Evolutionary conservation across 352 stramenopile genomes (phyloP).

Genomic region (Phytophthora quininea): DNA sequence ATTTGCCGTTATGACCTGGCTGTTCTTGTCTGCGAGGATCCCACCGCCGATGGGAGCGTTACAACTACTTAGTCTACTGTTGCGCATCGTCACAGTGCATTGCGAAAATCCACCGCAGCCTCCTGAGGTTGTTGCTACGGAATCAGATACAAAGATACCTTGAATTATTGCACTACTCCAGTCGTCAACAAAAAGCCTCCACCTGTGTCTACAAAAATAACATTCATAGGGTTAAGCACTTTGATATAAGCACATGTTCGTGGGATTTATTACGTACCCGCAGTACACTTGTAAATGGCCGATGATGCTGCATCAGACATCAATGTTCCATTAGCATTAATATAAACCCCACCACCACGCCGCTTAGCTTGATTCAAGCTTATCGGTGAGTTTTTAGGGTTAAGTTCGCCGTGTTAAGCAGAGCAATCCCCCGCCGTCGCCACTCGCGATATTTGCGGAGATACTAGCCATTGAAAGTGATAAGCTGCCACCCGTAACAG

Average conservation of each 20-base stretch:
- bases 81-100: constrained; percentile 17
- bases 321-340: constrained; percentile 47
- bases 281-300: constrained; percentile 34
- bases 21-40: constrained; percentile 14
- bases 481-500: constrained; percentile 25
- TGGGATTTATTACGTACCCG: constrained; percentile 29
- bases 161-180: constrained; percentile 23
- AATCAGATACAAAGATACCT: constrained; percentile 18
- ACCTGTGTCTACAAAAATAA: constrained; percentile 23
- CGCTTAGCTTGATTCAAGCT: too few species aligned
- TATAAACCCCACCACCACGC: constrained; percentile 52
- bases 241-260: background rate
- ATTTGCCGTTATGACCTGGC: constrained; percentile 22
- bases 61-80: constrained; percentile 14
- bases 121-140: constrained; percentile 20
- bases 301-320: constrained; percentile 31
- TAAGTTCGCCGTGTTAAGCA: too few species aligned
- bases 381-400: too few species aligned
- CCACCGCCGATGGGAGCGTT: constrained; percentile 36
- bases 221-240: too few species aligned
- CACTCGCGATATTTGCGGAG: constrained; percentile 35
- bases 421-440: too few species aligned
- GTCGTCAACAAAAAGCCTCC: constrained; percentile 38
- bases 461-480: constrained; percentile 19
- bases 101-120: constrained; percentile 36